These are phyloP conservation scores for Neurospora crassa DNA, from an alignment of 2,329 filamentous ascomycete genomes.

Conservation along the genomic window DNA sequence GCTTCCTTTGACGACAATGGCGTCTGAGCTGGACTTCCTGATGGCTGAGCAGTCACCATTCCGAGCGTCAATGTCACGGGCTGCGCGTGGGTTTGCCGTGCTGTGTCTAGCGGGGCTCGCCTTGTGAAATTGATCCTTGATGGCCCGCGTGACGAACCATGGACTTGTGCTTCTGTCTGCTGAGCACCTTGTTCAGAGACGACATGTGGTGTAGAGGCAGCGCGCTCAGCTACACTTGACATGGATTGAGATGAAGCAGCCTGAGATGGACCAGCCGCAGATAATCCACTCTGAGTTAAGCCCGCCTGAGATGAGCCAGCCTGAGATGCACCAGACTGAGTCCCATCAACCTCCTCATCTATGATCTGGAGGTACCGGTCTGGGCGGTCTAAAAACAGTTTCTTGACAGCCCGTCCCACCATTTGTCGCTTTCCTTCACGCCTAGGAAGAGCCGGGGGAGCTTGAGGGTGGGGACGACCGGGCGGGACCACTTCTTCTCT, in stretches of 20 bases:
- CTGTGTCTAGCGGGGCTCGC: background rate
- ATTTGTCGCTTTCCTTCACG: background rate
- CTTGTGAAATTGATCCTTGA: background rate
- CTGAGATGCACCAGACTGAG: background rate
- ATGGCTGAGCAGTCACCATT: background rate
- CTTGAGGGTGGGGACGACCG: background rate
- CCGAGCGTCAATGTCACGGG: too few relatives aligned
- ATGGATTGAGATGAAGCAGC: background rate
- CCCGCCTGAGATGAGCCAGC: background rate
- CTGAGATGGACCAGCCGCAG: background rate
- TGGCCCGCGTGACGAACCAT: background rate
- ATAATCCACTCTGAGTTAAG: background rate
- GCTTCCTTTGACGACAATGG: background rate
- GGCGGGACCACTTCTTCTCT: background rate
- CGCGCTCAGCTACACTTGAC: background rate
- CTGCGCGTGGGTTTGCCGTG: background rate
- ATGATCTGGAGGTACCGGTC: background rate
- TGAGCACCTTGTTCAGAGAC: background rate
- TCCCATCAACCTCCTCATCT: background rate
- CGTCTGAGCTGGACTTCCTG: background rate
- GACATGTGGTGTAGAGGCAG: background rate
- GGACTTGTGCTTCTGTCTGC: background rate
- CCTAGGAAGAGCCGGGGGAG: background rate
- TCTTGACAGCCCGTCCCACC: background rate
- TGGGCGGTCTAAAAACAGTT: background rate